These are phyloP conservation scores for Silybum marianum DNA, from an alignment of 129 eudicot genomes.

Conservation along the genomic window DNA sequence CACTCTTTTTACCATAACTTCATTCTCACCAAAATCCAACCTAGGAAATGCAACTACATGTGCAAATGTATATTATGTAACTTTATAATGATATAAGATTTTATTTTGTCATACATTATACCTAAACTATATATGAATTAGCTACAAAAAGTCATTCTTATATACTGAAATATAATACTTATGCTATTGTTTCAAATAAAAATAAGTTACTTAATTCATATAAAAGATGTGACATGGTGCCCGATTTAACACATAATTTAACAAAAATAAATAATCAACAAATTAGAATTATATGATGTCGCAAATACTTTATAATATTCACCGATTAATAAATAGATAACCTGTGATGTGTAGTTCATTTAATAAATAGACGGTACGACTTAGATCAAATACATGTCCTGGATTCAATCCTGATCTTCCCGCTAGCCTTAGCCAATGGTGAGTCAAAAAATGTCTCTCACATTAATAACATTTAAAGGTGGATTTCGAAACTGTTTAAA, in stretches of 20 bases:
- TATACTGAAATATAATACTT: not conserved
- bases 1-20: too few relatives aligned
- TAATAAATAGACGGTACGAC: too few relatives aligned
- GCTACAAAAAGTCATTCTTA: not conserved
- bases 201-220: not conserved
- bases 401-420: too few relatives aligned
- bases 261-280: too few relatives aligned
- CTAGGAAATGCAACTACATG: too few relatives aligned
- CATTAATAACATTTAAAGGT: too few relatives aligned
- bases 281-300: not conserved
- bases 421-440: too few relatives aligned
- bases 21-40: too few relatives aligned
- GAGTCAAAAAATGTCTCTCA: too few relatives aligned
- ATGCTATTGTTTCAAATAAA: not conserved
- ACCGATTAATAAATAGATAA: not conserved
- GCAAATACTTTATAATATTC: not conserved
- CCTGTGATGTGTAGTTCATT: too few relatives aligned
- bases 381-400: too few relatives aligned
- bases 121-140: not conserved
- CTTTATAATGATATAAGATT: not conserved
- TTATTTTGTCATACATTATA: not conserved
- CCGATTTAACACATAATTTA: not conserved
- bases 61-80: not conserved
- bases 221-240: not conserved
- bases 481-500: too few relatives aligned